Percentiles rank a stretch among this genome's conserved stretches.
phyloP scores from a whole-genome alignment of 2,329 filamentous ascomycete species.

The Lanzia echinophila region DNA sequence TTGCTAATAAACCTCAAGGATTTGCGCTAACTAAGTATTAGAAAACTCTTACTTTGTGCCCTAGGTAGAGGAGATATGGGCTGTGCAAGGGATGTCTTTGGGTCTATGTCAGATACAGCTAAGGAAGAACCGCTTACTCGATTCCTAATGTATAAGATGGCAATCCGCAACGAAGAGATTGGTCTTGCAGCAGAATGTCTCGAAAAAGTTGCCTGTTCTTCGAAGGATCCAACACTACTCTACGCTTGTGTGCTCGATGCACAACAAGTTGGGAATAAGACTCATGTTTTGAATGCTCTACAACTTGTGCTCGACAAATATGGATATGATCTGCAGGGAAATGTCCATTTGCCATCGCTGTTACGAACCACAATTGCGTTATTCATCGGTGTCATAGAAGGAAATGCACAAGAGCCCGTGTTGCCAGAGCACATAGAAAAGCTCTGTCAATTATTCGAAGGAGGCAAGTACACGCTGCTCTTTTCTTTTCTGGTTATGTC shows the following conservation, averaged over 20 bases:
- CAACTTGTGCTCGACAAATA: conserved; percentile 53
- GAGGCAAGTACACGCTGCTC: conserved; percentile 30
- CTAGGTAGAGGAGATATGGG: conserved; percentile 51
- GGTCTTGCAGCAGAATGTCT: conserved; percentile 59
- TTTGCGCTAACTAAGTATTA: conserved; percentile 29
- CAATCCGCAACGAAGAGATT: conserved; percentile 51
- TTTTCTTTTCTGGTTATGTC: neutral
- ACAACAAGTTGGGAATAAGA: conserved; percentile 55
- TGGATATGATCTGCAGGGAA: conserved; percentile 39
- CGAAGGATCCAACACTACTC: conserved; percentile 55
- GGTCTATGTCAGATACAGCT: conserved; percentile 50
- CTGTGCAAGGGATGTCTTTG: conserved; percentile 48
- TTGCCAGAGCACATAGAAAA: conserved; percentile 34
- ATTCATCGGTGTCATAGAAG: conserved; percentile 38
- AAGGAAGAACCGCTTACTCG: conserved; percentile 58
- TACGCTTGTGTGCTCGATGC: conserved; percentile 78
- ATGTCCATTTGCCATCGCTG: conserved; percentile 55
- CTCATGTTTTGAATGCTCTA: conserved; percentile 52
- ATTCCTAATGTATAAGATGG: conserved; percentile 70
- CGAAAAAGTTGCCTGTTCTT: conserved; percentile 47
- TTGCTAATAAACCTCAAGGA: neutral
- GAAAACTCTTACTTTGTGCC: conserved; percentile 67
- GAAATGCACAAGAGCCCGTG: neutral
- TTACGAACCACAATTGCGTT: conserved; percentile 54
- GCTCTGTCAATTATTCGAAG: conserved; percentile 49